Base-by-base conservation (phyloP, 2,329 filamentous ascomycete species). In the Arthrobotrys sinensis region DNA sequence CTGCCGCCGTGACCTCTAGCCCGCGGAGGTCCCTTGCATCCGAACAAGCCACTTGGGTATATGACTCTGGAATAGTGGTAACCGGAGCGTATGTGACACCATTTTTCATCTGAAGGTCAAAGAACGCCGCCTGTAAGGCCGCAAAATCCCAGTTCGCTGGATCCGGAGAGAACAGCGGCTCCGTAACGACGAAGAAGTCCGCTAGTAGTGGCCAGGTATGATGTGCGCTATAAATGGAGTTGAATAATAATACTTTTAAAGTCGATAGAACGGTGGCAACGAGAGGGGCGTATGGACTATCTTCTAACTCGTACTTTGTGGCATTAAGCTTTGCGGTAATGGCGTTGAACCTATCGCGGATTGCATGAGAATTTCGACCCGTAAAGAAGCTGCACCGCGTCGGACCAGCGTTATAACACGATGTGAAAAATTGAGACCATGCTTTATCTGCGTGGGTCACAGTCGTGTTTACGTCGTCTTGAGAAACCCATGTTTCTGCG, bases 291-390 rank as follows among this genome's bases (percentile, higher is more conserved):
- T 28, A 34, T 4, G 66, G 46, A 34, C 50, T 19, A 1, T 55
- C 60, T 6, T 70, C 65, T 14, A 66, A 32, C 24, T 71, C 73
- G 12, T 71, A 77, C 28, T 70, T 65, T 4, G 66, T 71, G 10
- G 66, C 73, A 28, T 77, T 68, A 3, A 77, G 66, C 36, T 70
- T 77, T 11, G 52, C 38, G n/a, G 67, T 70, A 7, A 77, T 43
- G 1, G 48, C 48, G 28, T 77, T 77, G 14, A 77, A 77, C 4
- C 73, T 62, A 16, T 65, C 48, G 1, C 60, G 65, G 34, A 69
- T 70, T 2, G 34, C 60, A 0, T 70, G 65, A 1, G 60, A 45
- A 19, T 52, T 67, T 7, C 50, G 21, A 10, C 60, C 73, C 4
- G 66, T 77, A 28, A 40, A 64, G 48, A 77, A 77, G 43, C 66